phyloP scores from a whole-genome alignment of 768 basidiomycete genomes.

The Pisolithus microcarpus region DNA sequence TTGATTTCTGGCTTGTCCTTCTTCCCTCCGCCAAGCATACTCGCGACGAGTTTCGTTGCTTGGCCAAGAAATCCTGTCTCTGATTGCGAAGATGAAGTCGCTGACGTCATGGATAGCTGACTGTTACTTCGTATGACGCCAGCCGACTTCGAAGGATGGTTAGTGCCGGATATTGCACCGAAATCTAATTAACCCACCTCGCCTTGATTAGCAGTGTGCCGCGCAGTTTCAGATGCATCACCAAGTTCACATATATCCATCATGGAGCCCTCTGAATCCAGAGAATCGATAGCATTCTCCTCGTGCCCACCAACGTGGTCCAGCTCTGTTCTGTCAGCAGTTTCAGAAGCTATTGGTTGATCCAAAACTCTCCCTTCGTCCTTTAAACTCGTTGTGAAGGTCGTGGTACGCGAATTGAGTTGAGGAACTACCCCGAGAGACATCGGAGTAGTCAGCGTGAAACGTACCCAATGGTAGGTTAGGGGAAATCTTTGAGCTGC shows the following conservation, averaged over 20 bases:
- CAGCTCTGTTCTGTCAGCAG: constrained; percentile 7
- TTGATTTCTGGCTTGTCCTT: constrained; percentile 74
- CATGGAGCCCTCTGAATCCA: constrained; percentile 28
- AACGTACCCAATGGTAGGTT: constrained; percentile 32
- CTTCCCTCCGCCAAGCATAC: constrained; percentile 60
- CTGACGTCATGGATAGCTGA: constrained; percentile 49
- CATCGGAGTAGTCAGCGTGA: constrained; percentile 40
- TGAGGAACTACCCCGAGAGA: constrained; percentile 37
- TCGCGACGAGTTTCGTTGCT: constrained; percentile 62
- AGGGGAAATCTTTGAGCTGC: constrained; percentile 26
- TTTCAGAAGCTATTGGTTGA: background rate
- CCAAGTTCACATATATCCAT: constrained; percentile 30
- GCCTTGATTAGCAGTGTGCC: constrained; percentile 32
- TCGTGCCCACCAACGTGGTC: constrained; percentile 3
- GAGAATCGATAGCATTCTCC: constrained; percentile 23
- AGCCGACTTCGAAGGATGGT: constrained; percentile 12
- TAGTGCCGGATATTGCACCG: constrained; percentile 2
- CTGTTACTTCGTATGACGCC: constrained; percentile 39
- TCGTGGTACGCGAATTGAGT: constrained; percentile 21
- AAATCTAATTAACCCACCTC: constrained; percentile 32
- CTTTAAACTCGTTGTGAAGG: background rate
- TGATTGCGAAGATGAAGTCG: constrained; percentile 29
- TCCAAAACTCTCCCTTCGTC: background rate
- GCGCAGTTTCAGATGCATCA: constrained; percentile 33
- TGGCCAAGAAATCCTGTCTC: constrained; percentile 62